Evolutionary conservation across 352 stramenopile genomes (phyloP).

Genomic region (Pythium apleroticum): DNA sequence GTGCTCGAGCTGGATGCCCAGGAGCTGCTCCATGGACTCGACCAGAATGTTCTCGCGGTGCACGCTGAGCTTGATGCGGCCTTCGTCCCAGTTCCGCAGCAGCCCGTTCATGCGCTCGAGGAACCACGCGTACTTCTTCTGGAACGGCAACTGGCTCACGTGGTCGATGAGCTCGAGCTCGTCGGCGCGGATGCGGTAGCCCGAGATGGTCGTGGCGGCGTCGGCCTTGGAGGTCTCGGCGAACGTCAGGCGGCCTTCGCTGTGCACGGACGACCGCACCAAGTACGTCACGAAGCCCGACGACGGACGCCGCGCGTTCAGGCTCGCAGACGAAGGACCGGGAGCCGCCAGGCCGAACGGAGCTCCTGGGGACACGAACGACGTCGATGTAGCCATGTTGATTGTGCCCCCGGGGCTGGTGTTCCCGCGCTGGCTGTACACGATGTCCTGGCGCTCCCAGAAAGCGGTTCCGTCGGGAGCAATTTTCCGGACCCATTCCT

Average conservation of each 20-base stretch:
- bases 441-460: constrained; percentile 63
- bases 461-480: constrained; percentile 64
- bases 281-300: constrained; percentile 72
- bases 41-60: constrained; percentile 71
- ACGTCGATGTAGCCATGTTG: constrained; percentile 10
- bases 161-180: constrained; percentile 67
- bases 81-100: constrained; percentile 73
- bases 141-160: constrained; percentile 67
- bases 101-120: constrained; percentile 67
- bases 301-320: constrained; percentile 37
- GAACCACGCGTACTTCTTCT: constrained; percentile 85
- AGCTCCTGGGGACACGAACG: constrained; percentile 8
- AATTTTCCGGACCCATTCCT: constrained; percentile 77
- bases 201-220: constrained; percentile 58
- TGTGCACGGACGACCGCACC: constrained; percentile 63
- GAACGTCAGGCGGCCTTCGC: constrained; percentile 57
- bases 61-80: constrained; percentile 80
- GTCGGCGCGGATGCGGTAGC: constrained; percentile 53
- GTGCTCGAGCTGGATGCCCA: constrained; percentile 70
- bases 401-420: constrained; percentile 9
- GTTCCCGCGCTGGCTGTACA: constrained; percentile 30
- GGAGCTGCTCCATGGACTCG: constrained; percentile 80
- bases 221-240: constrained; percentile 61
- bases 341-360: neutral
- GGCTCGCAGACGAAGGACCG: neutral